These are phyloP conservation scores for Mycena albidolilacea DNA, from an alignment of 768 basidiomycete species.

Conservation along the genomic window DNA sequence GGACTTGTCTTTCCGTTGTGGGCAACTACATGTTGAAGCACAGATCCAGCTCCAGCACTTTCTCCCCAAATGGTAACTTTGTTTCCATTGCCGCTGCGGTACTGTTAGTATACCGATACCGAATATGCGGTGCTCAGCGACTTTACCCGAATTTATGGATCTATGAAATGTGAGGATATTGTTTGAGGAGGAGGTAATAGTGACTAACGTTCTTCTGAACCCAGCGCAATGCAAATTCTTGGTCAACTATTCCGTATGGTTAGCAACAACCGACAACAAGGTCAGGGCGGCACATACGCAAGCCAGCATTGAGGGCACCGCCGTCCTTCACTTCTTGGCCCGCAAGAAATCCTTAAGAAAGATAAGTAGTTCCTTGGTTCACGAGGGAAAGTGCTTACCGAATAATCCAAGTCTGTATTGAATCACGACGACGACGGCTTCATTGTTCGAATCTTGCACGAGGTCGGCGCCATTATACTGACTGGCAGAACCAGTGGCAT, in stretches of 20 bases:
- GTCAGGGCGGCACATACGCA: conserved; percentile 34
- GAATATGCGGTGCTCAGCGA: too few species aligned
- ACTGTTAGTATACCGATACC: too few species aligned
- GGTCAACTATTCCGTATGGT: conserved; percentile 45
- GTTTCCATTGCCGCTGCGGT: conserved; percentile 36
- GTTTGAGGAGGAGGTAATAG: not conserved
- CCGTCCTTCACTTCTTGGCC: conserved; percentile 44
- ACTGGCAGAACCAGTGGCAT: conserved; percentile 25
- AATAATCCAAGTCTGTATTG: conserved; percentile 5
- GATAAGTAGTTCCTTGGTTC: not conserved
- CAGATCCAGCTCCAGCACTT: conserved; percentile 49
- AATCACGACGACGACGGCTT: conserved; percentile 31
- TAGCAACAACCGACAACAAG: not conserved
- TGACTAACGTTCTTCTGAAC: conserved; percentile 46
- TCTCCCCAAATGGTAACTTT: conserved; percentile 49
- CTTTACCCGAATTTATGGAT: conserved; percentile 4
- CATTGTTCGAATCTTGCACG: conserved; percentile 33
- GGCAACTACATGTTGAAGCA: conserved; percentile 50
- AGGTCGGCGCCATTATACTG: conserved; percentile 34
- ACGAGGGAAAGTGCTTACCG: not conserved
- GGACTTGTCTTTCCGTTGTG: conserved; percentile 50
- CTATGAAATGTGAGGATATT: not conserved
- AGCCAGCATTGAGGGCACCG: conserved; percentile 48
- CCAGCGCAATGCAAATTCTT: conserved; percentile 49
- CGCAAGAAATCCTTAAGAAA: conserved; percentile 46